phyloP scores from a whole-genome alignment of 768 basidiomycete species.

The Lentinula boryana region DNA sequence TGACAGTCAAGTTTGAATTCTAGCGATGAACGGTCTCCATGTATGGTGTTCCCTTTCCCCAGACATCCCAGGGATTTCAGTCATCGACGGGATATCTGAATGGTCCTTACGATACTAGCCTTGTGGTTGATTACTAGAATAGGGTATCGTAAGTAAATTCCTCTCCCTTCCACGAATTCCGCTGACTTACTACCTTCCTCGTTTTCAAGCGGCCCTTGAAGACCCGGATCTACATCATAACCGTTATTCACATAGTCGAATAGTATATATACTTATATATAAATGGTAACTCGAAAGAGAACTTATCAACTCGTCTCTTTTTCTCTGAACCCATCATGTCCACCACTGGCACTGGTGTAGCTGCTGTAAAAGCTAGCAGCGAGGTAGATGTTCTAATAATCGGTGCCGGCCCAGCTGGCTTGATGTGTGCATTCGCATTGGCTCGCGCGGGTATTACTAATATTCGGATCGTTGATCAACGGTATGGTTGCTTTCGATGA shows the following conservation, averaged over 20 bases:
- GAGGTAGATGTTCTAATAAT: constrained; percentile 3
- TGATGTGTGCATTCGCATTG: constrained; percentile 68
- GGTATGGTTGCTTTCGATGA: constrained; percentile 23
- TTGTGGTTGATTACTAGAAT: neutral
- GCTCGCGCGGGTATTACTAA: constrained; percentile 50
- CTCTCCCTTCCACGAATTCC: neutral
- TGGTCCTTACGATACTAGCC: neutral
- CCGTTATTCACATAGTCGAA: neutral
- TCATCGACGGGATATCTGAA: neutral
- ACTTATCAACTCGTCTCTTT: neutral
- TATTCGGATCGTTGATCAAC: constrained; percentile 55
- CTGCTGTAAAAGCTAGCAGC: neutral
- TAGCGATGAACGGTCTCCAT: neutral
- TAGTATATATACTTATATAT: neutral
- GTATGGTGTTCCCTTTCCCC: neutral
- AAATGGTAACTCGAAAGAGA: neutral
- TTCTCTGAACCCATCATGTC: neutral
- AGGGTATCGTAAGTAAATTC: neutral
- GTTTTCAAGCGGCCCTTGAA: neutral
- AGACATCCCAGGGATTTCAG: neutral
- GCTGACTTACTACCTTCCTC: neutral
- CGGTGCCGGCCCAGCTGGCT: constrained; percentile 31
- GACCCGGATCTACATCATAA: neutral
- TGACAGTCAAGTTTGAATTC: neutral
- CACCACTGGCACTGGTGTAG: neutral